Percentiles rank a stretch among this genome's conserved stretches.
phyloP scores from a whole-genome alignment of 1,284 basidiomycete genomes.

The Neonothopanus nambi region DNA sequence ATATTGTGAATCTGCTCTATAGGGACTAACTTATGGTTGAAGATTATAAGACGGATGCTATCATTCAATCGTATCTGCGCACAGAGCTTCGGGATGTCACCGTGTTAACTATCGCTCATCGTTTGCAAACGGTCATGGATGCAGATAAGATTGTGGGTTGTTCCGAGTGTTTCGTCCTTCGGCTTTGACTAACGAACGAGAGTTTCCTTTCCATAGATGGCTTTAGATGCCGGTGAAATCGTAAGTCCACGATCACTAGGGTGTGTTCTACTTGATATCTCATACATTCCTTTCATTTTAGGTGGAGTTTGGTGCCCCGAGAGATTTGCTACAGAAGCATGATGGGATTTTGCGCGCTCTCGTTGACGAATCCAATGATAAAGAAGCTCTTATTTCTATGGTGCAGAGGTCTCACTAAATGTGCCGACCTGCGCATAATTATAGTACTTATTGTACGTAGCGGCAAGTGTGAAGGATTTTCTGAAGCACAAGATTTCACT shows the following conservation, averaged over 20 bases:
- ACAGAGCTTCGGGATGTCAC: constrained; percentile 47
- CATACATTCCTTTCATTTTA: constrained; percentile 10
- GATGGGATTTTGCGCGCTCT: constrained; percentile 42
- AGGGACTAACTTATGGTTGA: neutral
- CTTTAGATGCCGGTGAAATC: constrained; percentile 37
- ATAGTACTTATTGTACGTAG: too few species aligned
- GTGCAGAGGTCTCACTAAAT: too few species aligned
- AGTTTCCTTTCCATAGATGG: constrained; percentile 22
- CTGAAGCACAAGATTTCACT: too few species aligned
- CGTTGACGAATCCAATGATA: constrained; percentile 38
- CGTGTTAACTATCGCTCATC: constrained; percentile 55
- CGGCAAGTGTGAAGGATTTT: too few species aligned
- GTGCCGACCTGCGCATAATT: too few species aligned
- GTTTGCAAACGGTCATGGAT: constrained; percentile 58
- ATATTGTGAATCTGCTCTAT: constrained; percentile 5
- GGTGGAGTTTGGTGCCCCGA: constrained; percentile 46
- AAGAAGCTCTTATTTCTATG: constrained; percentile 25
- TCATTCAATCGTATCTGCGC: constrained; percentile 50
- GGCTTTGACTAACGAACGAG: constrained; percentile 19
- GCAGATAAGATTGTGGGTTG: constrained; percentile 39
- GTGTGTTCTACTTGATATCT: too few species aligned
- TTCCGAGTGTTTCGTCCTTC: neutral
- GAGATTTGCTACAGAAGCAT: constrained; percentile 41
- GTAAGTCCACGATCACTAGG: constrained; percentile 23
- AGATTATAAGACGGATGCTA: constrained; percentile 46